These are phyloP conservation scores for Turritis glabra DNA, from an alignment of 345 rosid genomes.

Conservation along the genomic window DNA sequence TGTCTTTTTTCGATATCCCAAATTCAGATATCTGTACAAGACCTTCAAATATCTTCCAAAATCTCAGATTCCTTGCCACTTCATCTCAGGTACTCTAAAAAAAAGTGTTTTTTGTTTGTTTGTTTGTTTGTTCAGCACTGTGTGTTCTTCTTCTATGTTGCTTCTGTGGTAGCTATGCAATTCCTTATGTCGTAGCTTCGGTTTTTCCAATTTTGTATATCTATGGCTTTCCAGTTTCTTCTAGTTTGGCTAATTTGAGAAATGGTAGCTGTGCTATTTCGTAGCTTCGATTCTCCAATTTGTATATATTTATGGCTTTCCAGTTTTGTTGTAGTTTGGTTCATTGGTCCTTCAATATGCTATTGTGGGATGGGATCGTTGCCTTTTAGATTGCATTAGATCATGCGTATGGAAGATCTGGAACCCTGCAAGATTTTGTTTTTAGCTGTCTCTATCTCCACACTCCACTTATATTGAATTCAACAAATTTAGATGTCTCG, in stretches of 20 bases:
- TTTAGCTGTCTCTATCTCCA: not conserved
- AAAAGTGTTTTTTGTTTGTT: too few relatives aligned
- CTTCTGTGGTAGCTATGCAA: not conserved
- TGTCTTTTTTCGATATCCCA: slow-evolving; percentile 23
- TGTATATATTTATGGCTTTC: slow-evolving; percentile 3
- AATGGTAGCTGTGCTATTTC: not conserved
- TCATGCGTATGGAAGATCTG: not conserved
- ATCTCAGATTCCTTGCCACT: slow-evolving; percentile 32
- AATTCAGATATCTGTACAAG: slow-evolving; percentile 24
- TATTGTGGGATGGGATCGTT: not conserved
- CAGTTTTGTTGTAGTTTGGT: not conserved
- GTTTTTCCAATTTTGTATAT: slow-evolving; percentile 14
- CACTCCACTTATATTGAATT: not conserved
- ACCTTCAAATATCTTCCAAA: slow-evolving; percentile 10
- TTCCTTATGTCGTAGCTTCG: not conserved
- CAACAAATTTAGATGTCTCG: not conserved
- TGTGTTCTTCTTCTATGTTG: not conserved
- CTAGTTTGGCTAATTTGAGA: too few relatives aligned
- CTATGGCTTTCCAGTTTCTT: not conserved
- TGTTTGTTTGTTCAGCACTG: not conserved
- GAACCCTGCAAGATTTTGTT: not conserved
- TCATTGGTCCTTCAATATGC: not conserved
- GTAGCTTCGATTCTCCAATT: not conserved
- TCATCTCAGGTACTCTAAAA: slow-evolving; percentile 33
- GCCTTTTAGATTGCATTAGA: slow-evolving; percentile 4